A percentile compares a stretch with the other conserved stretches of the same genome.
phyloP scores from a whole-genome alignment of 108 stramenopile species.

The Skeletonema potamos region DNA sequence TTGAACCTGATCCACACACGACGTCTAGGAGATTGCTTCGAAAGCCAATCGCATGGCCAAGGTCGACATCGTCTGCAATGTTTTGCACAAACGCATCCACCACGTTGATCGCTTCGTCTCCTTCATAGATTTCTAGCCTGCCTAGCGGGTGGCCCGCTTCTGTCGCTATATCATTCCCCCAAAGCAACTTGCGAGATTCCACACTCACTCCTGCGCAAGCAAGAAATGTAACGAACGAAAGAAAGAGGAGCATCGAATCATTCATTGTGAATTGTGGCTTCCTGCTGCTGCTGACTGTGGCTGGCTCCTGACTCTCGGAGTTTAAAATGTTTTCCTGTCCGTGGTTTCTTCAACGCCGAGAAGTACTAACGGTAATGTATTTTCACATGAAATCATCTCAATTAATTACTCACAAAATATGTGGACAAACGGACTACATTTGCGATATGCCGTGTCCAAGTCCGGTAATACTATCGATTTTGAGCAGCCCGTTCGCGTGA shows the following conservation, averaged over 20 bases:
- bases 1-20: conserved; percentile 14
- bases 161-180: conserved; percentile 19
- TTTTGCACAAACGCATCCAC: conserved; percentile 34
- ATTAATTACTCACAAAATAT: too few species aligned
- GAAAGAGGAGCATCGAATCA: not conserved
- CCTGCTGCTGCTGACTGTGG: too few species aligned
- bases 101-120: conserved; percentile 34
- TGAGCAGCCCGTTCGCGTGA: conserved; percentile 15
- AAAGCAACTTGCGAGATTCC: conserved; percentile 8
- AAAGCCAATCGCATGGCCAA: conserved; percentile 1
- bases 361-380: too few species aligned
- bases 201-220: not conserved
- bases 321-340: too few species aligned
- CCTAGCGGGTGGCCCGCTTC: conserved; percentile 26
- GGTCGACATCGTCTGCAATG: not conserved
- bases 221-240: not conserved
- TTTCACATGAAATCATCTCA: too few species aligned
- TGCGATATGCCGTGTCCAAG: too few species aligned
- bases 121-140: conserved; percentile 24
- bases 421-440: too few species aligned
- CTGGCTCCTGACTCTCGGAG: too few species aligned
- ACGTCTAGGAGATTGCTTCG: conserved; percentile 29
- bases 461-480: conserved; percentile 16
- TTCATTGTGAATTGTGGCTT: not conserved
- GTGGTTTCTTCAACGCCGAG: too few species aligned